Evolutionary conservation across 345 rosid species (phyloP).

Genomic region (Syzygium oleosum): DNA sequence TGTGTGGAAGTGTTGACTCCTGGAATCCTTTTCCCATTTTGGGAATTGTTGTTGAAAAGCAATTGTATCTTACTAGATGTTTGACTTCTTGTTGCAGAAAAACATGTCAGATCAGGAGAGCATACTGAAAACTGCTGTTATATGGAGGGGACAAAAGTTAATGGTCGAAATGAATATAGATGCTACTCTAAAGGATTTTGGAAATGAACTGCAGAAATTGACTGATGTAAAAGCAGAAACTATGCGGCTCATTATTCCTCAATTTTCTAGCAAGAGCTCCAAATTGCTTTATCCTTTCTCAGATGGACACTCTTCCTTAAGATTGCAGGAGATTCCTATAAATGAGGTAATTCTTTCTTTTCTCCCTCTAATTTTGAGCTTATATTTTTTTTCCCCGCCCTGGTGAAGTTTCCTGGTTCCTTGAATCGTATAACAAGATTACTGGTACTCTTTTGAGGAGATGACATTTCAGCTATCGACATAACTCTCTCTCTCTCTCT

Average conservation of each 20-base stretch:
- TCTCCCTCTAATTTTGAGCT: neutral
- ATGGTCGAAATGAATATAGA: conserved; percentile 35
- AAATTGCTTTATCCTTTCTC: conserved; percentile 65
- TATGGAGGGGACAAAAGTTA: conserved; percentile 77
- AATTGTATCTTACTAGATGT: neutral
- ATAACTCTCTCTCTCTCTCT: neutral
- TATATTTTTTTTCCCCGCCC: neutral
- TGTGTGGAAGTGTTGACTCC: neutral
- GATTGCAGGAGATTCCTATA: conserved; percentile 45
- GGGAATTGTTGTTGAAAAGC: neutral
- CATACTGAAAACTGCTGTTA: conserved; percentile 27
- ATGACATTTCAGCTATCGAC: neutral
- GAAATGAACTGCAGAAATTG: conserved; percentile 59
- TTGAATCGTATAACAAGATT: neutral
- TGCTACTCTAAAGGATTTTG: conserved; percentile 56
- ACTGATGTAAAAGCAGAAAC: conserved; percentile 70
- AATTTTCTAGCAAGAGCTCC: conserved; percentile 46
- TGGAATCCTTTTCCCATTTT: neutral
- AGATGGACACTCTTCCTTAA: conserved; percentile 42
- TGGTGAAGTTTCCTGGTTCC: neutral
- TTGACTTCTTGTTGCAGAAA: conserved; percentile 5
- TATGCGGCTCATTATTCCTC: conserved; percentile 63
- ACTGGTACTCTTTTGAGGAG: neutral
- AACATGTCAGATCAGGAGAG: conserved; percentile 33
- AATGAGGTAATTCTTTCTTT: conserved; percentile 34